Evolutionary conservation across 441 rosid species (phyloP).

Genomic region (Jatropha podagrica): DNA sequence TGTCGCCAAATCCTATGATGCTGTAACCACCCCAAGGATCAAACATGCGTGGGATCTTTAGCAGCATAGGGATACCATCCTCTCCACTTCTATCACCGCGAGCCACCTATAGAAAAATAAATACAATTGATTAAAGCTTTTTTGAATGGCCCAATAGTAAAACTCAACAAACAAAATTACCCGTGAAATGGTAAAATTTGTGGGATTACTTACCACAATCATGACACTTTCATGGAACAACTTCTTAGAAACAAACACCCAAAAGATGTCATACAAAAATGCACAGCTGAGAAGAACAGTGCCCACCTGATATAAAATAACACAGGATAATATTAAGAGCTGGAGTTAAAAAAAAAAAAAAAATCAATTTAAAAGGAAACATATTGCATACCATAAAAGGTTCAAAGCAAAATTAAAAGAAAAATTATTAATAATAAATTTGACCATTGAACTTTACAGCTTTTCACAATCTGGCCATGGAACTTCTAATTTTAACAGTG

Average conservation of each 20-base stretch:
- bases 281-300: constrained; percentile 90
- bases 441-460: background rate
- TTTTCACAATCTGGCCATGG: too few species aligned
- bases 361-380: background rate
- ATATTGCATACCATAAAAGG: background rate
- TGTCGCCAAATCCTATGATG: constrained; percentile 83
- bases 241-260: constrained; percentile 88
- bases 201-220: constrained; percentile 72
- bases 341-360: background rate
- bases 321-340: constrained; percentile 2
- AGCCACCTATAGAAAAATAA: constrained; percentile 50
- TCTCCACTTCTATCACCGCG: constrained; percentile 82
- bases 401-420: background rate
- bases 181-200: constrained; percentile 5
- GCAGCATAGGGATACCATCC: constrained; percentile 82
- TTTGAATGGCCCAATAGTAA: background rate
- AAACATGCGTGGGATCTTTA: constrained; percentile 76
- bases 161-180: background rate
- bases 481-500: too few species aligned
- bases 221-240: constrained; percentile 90
- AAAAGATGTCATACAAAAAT: constrained; percentile 85
- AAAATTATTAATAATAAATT: too few species aligned
- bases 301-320: constrained; percentile 59
- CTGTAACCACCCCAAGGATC: constrained; percentile 94
- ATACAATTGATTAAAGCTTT: background rate